A percentile compares a stretch with the other conserved stretches of the same genome.
Conservation (phyloP, 768 basidiomycete genomes). For the Panaeolus papilionaceus region DNA sequence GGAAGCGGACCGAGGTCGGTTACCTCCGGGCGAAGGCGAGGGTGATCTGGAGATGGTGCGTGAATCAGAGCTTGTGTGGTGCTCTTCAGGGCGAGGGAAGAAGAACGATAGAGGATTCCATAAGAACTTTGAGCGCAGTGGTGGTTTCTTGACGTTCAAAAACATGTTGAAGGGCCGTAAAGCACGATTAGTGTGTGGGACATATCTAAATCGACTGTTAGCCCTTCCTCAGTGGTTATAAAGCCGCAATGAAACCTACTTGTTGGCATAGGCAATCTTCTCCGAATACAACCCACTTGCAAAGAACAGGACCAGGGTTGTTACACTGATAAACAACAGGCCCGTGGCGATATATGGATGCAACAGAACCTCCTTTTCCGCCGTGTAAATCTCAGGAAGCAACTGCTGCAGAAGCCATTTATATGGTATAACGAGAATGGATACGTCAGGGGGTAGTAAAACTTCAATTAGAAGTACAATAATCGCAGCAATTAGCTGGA, state of each 20-base stretch:
- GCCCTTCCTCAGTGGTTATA: neutral
- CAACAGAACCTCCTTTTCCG: slow-evolving; percentile 48
- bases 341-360: slow-evolving; percentile 83
- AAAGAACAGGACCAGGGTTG: slow-evolving; percentile 93
- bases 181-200: slow-evolving; percentile 93
- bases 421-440: slow-evolving; percentile 71
- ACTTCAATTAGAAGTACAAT: slow-evolving; percentile 79
- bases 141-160: slow-evolving; percentile 88
- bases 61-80: slow-evolving; percentile 29
- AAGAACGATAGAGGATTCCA: slow-evolving; percentile 66
- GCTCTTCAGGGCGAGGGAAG: slow-evolving; percentile 50
- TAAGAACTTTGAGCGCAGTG: slow-evolving; percentile 64
- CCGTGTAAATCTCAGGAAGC: slow-evolving; percentile 58
- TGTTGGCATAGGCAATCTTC: slow-evolving; percentile 95
- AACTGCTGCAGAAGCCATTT: slow-evolving; percentile 52
- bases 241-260: slow-evolving; percentile 53
- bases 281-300: slow-evolving; percentile 96
- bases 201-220: slow-evolving; percentile 67
- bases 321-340: slow-evolving; percentile 85
- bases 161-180: slow-evolving; percentile 96
- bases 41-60: slow-evolving; percentile 39
- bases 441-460: slow-evolving; percentile 65
- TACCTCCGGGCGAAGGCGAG: slow-evolving; percentile 44
- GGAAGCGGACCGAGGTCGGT: slow-evolving; percentile 39
- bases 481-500: slow-evolving; percentile 71